Percentiles rank a stretch among this genome's conserved stretches.
Evolutionary conservation across 2,329 filamentous ascomycete genomes (phyloP).

Genomic region (Aschersonia sp.): DNA sequence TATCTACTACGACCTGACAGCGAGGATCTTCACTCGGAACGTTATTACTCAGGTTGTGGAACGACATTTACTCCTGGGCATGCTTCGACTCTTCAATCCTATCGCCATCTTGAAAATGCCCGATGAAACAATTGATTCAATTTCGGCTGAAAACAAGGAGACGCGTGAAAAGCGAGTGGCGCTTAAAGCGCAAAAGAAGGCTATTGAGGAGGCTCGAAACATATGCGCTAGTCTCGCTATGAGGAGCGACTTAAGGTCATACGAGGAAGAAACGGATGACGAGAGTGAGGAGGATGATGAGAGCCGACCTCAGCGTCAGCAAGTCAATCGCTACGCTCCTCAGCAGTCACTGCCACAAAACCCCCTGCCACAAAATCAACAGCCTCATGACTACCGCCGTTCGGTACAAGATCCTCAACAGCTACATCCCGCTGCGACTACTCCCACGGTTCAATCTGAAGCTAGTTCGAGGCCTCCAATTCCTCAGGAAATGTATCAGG

Average conservation of each 20-base stretch:
- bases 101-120: conserved; percentile 34
- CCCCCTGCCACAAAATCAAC: conserved; percentile 2
- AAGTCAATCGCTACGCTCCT: not conserved
- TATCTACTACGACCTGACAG: conserved; percentile 38
- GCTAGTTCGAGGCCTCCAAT: conserved; percentile 8
- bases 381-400: conserved; percentile 1
- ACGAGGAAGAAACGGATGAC: conserved; percentile 20
- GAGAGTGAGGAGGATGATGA: conserved; percentile 19
- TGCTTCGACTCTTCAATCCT: conserved; percentile 36
- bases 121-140: conserved; percentile 29
- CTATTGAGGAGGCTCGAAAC: conserved; percentile 34
- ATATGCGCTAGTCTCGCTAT: conserved; percentile 36
- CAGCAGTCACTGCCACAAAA: not conserved
- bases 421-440: not conserved
- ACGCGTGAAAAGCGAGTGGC: conserved; percentile 32
- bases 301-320: conserved; percentile 7
- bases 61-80: conserved; percentile 33
- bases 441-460: not conserved
- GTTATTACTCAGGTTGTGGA: conserved; percentile 38
- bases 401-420: conserved; percentile 1
- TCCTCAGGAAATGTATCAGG: conserved; percentile 9
- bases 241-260: conserved; percentile 32
- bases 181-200: conserved; percentile 32
- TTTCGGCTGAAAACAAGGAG: conserved; percentile 38
- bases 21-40: conserved; percentile 36